A percentile compares a stretch with the other conserved stretches of the same genome.
These are phyloP conservation scores for Fusarium tjaetaba DNA, from an alignment of 2,329 filamentous ascomycete species.

Conservation along the genomic window DNA sequence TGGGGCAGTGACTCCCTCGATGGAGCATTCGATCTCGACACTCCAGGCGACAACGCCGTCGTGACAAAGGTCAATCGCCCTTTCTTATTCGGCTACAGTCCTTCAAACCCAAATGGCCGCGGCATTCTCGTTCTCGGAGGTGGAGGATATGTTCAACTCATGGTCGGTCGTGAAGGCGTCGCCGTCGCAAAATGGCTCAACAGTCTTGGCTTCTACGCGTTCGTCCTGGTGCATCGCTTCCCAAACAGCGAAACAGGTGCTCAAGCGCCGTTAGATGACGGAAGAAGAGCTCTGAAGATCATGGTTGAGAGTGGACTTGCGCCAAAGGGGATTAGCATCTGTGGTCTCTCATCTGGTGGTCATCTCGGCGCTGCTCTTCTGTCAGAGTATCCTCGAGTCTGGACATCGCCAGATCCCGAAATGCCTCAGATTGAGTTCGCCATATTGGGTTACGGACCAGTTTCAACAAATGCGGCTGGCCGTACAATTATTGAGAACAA, in stretches of 20 bases:
- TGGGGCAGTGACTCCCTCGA: slow-evolving; percentile 11
- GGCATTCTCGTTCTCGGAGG: slow-evolving; percentile 33
- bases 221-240: slow-evolving; percentile 41
- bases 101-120: slow-evolving; percentile 21
- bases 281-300: slow-evolving; percentile 31
- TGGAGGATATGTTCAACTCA: slow-evolving; percentile 36
- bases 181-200: slow-evolving; percentile 36
- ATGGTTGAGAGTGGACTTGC: slow-evolving; percentile 25
- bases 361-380: slow-evolving; percentile 37
- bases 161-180: slow-evolving; percentile 37
- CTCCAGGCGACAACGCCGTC: slow-evolving; percentile 19
- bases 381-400: slow-evolving; percentile 31
- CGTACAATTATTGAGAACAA: slow-evolving; percentile 36
- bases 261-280: slow-evolving; percentile 36
- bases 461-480: slow-evolving; percentile 35
- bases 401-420: slow-evolving; percentile 26
- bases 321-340: slow-evolving; percentile 24
- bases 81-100: slow-evolving; percentile 36
- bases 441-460: slow-evolving; percentile 35
- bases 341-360: slow-evolving; percentile 37
- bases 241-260: slow-evolving; percentile 19
- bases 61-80: slow-evolving; percentile 29
- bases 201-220: slow-evolving; percentile 36
- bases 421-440: slow-evolving; percentile 24
- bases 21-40: slow-evolving; percentile 31